phyloP scores from a whole-genome alignment of 2,329 filamentous ascomycete genomes.

The Neocatenulostroma microsporum region DNA sequence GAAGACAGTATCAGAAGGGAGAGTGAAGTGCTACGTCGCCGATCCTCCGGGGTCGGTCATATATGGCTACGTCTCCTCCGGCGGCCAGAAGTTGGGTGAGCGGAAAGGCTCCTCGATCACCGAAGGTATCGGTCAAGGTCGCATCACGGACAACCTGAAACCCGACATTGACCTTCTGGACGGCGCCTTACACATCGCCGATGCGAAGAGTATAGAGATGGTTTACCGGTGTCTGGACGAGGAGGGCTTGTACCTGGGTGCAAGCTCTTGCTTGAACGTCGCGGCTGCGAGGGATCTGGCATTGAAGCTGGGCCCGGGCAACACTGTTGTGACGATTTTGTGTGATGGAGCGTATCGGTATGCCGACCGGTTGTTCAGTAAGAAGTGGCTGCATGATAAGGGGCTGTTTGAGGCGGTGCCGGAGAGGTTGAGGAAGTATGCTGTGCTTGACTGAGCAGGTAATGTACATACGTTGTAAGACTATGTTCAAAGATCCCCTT shows the following conservation, averaged over 20 bases:
- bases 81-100: constrained; percentile 76
- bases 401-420: constrained; percentile 74
- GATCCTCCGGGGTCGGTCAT: constrained; percentile 91
- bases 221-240: constrained; percentile 94
- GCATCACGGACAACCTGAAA: constrained; percentile 87
- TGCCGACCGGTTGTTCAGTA: constrained; percentile 85
- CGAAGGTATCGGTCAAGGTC: constrained; percentile 93
- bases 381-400: constrained; percentile 84
- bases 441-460: constrained; percentile 63
- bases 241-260: constrained; percentile 90
- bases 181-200: constrained; percentile 72
- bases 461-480: no score
- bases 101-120: constrained; percentile 82
- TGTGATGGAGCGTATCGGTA: constrained; percentile 98
- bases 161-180: constrained; percentile 80
- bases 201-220: constrained; percentile 96
- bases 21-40: constrained; percentile 80
- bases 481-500: no score
- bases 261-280: constrained; percentile 89
- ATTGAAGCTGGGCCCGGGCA: constrained; percentile 76
- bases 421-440: constrained; percentile 81
- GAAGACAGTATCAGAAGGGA: constrained; percentile 70
- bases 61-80: constrained; percentile 81
- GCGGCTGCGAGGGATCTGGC: constrained; percentile 92
- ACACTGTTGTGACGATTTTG: constrained; percentile 87